A percentile compares a stretch with the other conserved stretches of the same genome.
These are phyloP conservation scores for Ophiostoma sp. DNA, from an alignment of 2,329 filamentous ascomycete genomes.

Conservation along the genomic window DNA sequence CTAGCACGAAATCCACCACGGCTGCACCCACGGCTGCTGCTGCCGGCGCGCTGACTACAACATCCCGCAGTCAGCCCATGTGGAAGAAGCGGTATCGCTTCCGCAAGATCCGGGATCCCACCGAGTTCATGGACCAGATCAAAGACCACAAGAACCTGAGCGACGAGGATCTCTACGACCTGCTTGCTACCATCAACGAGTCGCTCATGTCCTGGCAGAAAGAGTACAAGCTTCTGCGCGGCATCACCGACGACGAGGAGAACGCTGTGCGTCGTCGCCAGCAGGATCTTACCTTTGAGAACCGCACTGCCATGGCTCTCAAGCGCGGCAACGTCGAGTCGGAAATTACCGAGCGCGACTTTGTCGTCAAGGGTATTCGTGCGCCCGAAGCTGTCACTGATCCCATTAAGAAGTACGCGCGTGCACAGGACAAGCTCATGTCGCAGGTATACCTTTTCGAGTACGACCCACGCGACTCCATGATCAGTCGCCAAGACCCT, in stretches of 20 bases:
- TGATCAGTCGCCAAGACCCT: conserved; percentile 55
- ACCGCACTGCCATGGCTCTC: conserved; percentile 39
- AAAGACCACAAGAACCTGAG: conserved; percentile 47
- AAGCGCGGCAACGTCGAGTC: conserved; percentile 42
- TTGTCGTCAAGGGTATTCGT: conserved; percentile 50
- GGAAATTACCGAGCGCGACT: conserved; percentile 45
- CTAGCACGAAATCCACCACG: neutral
- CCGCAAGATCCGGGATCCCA: conserved; percentile 46
- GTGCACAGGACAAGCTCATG: conserved; percentile 52
- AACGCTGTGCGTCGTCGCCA: conserved; percentile 49
- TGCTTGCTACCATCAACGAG: conserved; percentile 42
- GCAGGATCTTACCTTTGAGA: conserved; percentile 35
- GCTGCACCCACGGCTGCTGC: neutral
- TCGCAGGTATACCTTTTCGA: conserved; percentile 57
- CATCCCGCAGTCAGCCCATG: conserved; percentile 25
- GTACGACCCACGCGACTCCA: conserved; percentile 53
- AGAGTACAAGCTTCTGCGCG: conserved; percentile 48
- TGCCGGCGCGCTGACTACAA: conserved; percentile 5
- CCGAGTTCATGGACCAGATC: conserved; percentile 45
- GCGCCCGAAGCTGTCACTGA: conserved; percentile 42
- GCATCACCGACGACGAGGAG: conserved; percentile 52
- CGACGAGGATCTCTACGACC: conserved; percentile 41
- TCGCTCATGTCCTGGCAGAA: conserved; percentile 48
- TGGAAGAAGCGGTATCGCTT: conserved; percentile 41
- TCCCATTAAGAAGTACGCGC: conserved; percentile 42